Evolutionary conservation across 768 basidiomycete genomes (phyloP).

Genomic region (Leccinum olivaceopallidum): DNA sequence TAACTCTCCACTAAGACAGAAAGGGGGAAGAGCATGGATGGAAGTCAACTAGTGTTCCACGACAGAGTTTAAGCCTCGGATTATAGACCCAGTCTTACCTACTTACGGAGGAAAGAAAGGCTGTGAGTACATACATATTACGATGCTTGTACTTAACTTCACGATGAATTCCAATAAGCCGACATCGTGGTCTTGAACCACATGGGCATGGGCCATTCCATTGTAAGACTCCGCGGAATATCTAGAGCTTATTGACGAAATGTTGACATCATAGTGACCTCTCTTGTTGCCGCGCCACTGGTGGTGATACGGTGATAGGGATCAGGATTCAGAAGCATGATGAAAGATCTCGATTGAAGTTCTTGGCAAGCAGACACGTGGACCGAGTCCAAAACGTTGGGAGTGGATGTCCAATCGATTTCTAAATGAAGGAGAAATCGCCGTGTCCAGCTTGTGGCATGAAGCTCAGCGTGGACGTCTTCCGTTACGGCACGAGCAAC

Average conservation of each 20-base stretch:
- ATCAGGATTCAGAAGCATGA: neutral
- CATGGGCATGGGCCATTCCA: neutral
- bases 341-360: neutral
- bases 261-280: neutral
- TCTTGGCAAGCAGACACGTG: neutral
- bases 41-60: neutral
- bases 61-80: neutral
- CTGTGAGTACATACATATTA: neutral
- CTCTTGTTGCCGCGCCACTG: neutral
- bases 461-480: neutral
- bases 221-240: constrained; percentile 10
- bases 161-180: neutral
- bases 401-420: neutral
- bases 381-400: neutral
- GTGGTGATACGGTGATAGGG: neutral
- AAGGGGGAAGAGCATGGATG: neutral
- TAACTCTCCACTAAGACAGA: neutral
- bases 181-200: neutral
- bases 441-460: neutral
- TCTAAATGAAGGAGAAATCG: neutral
- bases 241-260: neutral
- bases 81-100: neutral
- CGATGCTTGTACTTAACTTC: neutral
- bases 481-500: neutral
- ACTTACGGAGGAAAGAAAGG: neutral